Evolutionary conservation across 768 basidiomycete genomes (phyloP), one percentile per base, ranked within the genome.

Genomic region (Terana coerulea): DNA sequence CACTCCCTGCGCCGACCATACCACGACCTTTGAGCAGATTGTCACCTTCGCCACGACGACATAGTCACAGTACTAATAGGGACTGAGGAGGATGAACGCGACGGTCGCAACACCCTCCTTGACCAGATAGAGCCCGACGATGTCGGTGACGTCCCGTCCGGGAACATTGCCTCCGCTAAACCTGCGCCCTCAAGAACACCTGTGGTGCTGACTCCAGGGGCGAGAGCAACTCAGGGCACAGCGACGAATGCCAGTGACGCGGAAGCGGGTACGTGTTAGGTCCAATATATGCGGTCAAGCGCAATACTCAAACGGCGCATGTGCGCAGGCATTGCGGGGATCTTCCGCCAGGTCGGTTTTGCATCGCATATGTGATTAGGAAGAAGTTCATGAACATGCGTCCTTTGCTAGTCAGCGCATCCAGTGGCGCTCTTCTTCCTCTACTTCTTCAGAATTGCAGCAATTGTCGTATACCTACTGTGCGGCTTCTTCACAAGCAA

Each of bases 401-500:
- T n/a, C 19, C 10, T 12, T 17, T 40, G 47, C 35, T 60, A 90
- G 86, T 91, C 89, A 49, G 79, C 88, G 9, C 90, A 91, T 62
- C 88, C 94, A 3, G 60, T 87, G 37, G 84, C 85, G 12, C 77
- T 99, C n/a, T 81, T 94, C 63, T 91, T 85, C 67, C 77, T 98
- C 36, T 98, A 86, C 68, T 69, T 92, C 64, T 97, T 99, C 75
- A 80, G 94, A 40, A 78, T 83, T 54, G 77, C 85, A 5, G 95
- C 97, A n/a, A 81, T 99, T 49, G 73, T 84, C 6, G 89, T 94
- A 3, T 99, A 99, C 68, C 79, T 98, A 40, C 77, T 98, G n/a
- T 92, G 88, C 57, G 95, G 94, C 2, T 86, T 86, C 73, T 86
- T 91, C 65, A 91, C 91, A 33, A 72, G 82, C 59, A 88, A 94